Conservation (phyloP, 805 yeast species). For the Groenewaldozyma tartarivorans region DNA sequence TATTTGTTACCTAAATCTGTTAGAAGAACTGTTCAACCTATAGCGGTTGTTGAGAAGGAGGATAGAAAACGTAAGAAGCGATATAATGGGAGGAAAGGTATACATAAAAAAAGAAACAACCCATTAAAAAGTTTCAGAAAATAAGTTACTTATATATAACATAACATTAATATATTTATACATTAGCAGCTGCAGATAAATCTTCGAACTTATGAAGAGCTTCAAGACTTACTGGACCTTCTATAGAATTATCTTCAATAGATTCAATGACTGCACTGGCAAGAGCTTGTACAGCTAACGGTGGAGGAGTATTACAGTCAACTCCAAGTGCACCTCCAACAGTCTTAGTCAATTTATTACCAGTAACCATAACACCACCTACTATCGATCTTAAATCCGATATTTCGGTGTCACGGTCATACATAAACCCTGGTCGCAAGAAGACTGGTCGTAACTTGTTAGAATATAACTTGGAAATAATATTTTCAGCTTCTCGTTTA, state of each 20-base stretch:
- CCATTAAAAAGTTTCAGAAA: slow-evolving; percentile 51
- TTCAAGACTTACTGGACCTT: slow-evolving; percentile 53
- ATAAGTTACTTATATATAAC: not conserved
- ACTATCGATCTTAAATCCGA: slow-evolving; percentile 2
- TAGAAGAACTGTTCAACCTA: slow-evolving; percentile 9
- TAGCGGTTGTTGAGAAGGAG: slow-evolving; percentile 19
- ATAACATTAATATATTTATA: too few relatives aligned
- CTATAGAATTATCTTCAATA: slow-evolving; percentile 38
- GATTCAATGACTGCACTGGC: slow-evolving; percentile 49
- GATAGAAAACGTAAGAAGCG: slow-evolving; percentile 15
- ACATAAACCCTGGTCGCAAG: slow-evolving; percentile 79
- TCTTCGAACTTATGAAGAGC: slow-evolving; percentile 22
- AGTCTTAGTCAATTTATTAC: not conserved
- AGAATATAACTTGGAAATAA: slow-evolving; percentile 34
- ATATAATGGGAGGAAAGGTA: slow-evolving; percentile 11
- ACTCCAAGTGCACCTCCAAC: not conserved
- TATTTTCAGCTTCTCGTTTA: slow-evolving; percentile 66
- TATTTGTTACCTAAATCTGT: slow-evolving; percentile 69
- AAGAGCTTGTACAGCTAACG: slow-evolving; percentile 46
- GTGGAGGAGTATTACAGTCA: not conserved
- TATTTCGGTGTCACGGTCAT: slow-evolving; percentile 35
- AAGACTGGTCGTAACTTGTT: slow-evolving; percentile 50
- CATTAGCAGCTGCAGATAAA: too few relatives aligned
- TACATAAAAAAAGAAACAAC: slow-evolving; percentile 30
- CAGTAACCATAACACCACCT: slow-evolving; percentile 1